Conservation (phyloP, 2,329 filamentous ascomycete genomes). For the Cladosporium oxysporum region DNA sequence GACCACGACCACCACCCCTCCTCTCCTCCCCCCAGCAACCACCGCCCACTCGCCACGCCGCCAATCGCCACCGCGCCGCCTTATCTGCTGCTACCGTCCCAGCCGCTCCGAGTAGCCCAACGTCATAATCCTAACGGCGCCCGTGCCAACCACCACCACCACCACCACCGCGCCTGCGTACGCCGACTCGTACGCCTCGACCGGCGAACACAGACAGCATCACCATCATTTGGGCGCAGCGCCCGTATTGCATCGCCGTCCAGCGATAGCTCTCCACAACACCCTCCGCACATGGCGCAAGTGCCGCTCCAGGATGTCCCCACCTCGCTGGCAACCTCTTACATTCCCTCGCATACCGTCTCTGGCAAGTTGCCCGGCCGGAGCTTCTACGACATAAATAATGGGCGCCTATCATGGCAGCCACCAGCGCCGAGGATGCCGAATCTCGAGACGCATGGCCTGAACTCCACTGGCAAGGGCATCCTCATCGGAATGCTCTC, state of each 20-base stretch:
- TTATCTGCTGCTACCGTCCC: background rate
- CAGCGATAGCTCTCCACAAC: background rate
- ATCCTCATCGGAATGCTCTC: slow-evolving; percentile 94
- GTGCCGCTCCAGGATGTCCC: slow-evolving; percentile 27
- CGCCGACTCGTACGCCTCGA: slow-evolving; percentile 5
- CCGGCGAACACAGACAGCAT: background rate
- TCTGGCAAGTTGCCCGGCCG: slow-evolving; percentile 11
- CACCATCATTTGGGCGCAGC: background rate
- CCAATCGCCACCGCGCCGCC: background rate
- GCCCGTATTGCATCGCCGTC: slow-evolving; percentile 5
- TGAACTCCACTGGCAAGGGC: slow-evolving; percentile 60
- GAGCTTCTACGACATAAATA: background rate
- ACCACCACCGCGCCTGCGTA: background rate
- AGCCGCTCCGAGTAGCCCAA: slow-evolving; percentile 5
- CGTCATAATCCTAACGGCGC: slow-evolving; percentile 15
- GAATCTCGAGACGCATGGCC: slow-evolving; percentile 21
- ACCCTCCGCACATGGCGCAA: slow-evolving; percentile 30
- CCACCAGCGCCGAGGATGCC: background rate
- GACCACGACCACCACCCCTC: background rate
- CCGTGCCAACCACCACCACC: slow-evolving; percentile 6
- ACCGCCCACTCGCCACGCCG: background rate
- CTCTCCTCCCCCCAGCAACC: background rate
- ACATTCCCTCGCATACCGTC: slow-evolving; percentile 20
- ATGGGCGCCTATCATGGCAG: slow-evolving; percentile 12
- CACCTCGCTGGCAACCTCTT: slow-evolving; percentile 25